Evolutionary conservation across 1,139 yeast genomes (phyloP).

Genomic region (Yamadazyma oceani): DNA sequence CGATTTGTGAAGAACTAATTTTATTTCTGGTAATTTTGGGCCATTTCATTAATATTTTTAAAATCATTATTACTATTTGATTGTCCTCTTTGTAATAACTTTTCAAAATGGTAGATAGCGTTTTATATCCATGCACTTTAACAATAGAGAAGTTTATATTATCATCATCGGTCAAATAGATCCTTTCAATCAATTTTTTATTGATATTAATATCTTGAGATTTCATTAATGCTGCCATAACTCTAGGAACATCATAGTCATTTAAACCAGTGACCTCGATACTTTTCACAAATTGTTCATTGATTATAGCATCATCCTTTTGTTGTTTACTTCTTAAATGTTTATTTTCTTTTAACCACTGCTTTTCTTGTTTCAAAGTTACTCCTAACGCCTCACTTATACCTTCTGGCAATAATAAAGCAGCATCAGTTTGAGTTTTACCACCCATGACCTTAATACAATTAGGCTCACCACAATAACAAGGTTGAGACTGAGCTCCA

Average conservation of each 20-base stretch:
- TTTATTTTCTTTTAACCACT: conserved; percentile 64
- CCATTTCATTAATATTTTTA: conserved; percentile 66
- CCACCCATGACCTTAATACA: conserved; percentile 96
- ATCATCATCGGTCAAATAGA: conserved; percentile 55
- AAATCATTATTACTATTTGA: conserved; percentile 43
- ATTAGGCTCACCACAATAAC: conserved; percentile 91
- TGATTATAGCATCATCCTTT: conserved; percentile 59
- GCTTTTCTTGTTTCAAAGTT: conserved; percentile 56
- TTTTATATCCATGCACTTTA: conserved; percentile 84
- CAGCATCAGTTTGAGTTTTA: conserved; percentile 91
- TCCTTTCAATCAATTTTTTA: conserved; percentile 64
- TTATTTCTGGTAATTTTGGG: conserved; percentile 82
- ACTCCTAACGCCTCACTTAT: conserved; percentile 87
- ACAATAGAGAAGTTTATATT: conserved; percentile 61
- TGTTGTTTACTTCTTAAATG: conserved; percentile 46
- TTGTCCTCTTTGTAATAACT: conserved; percentile 35
- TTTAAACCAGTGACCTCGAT: conserved; percentile 55
- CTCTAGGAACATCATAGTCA: conserved; percentile 67
- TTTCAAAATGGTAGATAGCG: conserved; percentile 62
- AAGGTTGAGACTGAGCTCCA: conserved; percentile 92
- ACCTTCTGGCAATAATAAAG: conserved; percentile 77
- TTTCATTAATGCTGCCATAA: conserved; percentile 81
- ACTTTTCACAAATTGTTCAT: conserved; percentile 62
- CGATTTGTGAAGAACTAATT: conserved; percentile 77
- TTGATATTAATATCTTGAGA: conserved; percentile 70